Evolutionary conservation across 1,284 basidiomycete species (phyloP), one percentile per base, ranked within the genome.

Genomic region (Cryptococcus depauperatus): DNA sequence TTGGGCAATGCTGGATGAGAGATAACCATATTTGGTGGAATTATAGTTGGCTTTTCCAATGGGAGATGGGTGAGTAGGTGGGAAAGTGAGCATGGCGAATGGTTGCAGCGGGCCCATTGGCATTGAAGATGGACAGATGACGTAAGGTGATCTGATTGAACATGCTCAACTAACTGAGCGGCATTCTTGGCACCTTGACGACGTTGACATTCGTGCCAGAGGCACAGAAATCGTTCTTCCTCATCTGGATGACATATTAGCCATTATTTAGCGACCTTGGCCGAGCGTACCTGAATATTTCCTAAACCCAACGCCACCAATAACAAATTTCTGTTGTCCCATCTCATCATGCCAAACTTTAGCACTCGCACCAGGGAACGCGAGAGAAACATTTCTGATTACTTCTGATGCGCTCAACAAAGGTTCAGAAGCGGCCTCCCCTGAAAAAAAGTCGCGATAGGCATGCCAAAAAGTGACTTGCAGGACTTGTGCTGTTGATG

Each of bases 391-490:
- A 37, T 69, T 68, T 50, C 67, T 68, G 57, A 71, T 69, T 14
- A 69, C 62, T 44, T 71, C 69, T 6, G 63, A 60, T 4, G 68
- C 69, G 35, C 54, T 51, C n/a, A 70, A 43, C 9, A 70, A 47
- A 38, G 58, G 59, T 40, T 68, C 59, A 25, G 60, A 52, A 16
- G 62, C 59, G 3, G 50, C 38, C 3, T 56, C 50, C 41, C 58
- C 51, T 13, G 51, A 50, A 58, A 71, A 71, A 44, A 69, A 67
- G 44, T 65, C 62, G 9, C 62, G 57, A 47, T 71, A 71, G 18
- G 66, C 61, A 33, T 64, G 61, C 68, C 68, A 71, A 54, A 71
- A 68, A 0, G 61, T 59, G n/a, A 67, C 64, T 48, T 71, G 69
- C 23, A 62, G 57, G 8, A 70, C 39, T 41, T 69, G 61, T 1